A percentile compares a stretch with the other conserved stretches of the same genome.
Conservation (phyloP, 2,329 filamentous ascomycete species). For the Alternaria gansuensis region DNA sequence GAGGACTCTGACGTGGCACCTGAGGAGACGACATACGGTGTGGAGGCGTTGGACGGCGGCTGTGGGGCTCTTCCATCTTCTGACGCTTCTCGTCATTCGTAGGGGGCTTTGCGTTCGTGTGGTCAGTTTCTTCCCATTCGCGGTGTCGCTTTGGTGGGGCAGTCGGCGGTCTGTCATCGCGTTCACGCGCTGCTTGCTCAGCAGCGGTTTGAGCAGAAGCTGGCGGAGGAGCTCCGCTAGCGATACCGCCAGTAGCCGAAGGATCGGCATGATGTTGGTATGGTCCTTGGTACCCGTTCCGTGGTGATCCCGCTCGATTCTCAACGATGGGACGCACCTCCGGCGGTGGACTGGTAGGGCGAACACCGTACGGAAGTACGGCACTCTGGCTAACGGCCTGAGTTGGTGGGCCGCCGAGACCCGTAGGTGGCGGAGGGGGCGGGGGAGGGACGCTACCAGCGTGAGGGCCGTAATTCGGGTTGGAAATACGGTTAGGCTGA, state of each 20-base stretch:
- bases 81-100: slow-evolving; percentile 88
- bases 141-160: slow-evolving; percentile 79
- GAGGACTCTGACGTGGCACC: slow-evolving; percentile 76
- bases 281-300: slow-evolving; percentile 83
- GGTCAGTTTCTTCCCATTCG: slow-evolving; percentile 89
- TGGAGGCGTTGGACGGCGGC: slow-evolving; percentile 68
- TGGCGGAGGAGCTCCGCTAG: slow-evolving; percentile 72
- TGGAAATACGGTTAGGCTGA: slow-evolving; percentile 58
- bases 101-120: slow-evolving; percentile 75
- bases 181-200: slow-evolving; percentile 71
- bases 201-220: slow-evolving; percentile 72
- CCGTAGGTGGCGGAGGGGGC: slow-evolving; percentile 65
- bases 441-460: slow-evolving; percentile 62
- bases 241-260: slow-evolving; percentile 66
- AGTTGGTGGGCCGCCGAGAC: slow-evolving; percentile 59
- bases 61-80: slow-evolving; percentile 82
- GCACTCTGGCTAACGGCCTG: slow-evolving; percentile 58
- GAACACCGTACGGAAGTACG: slow-evolving; percentile 71
- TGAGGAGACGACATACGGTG: slow-evolving; percentile 64
- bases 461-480: slow-evolving; percentile 59
- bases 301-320: slow-evolving; percentile 88
- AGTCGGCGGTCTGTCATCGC: slow-evolving; percentile 78
- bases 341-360: slow-evolving; percentile 78
- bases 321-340: slow-evolving; percentile 86
- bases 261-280: slow-evolving; percentile 79